Conservation (phyloP, 2,329 filamentous ascomycete species). For the Xylaria hypoxylon region DNA sequence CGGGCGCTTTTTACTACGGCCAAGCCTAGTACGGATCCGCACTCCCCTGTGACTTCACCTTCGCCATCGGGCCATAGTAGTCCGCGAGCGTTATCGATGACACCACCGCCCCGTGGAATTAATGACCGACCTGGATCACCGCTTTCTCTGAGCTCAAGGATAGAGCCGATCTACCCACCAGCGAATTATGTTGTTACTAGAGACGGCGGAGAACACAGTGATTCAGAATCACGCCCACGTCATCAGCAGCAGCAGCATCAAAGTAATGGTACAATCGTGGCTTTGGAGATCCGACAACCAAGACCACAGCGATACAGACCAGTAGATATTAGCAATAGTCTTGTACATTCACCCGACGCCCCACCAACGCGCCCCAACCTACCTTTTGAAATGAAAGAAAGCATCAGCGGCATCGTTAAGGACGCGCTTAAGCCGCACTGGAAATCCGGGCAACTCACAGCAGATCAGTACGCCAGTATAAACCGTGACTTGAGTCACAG, state of each 20-base stretch:
- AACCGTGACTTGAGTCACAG: constrained; percentile 90
- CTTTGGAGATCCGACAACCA: constrained; percentile 64
- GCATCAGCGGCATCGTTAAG: constrained; percentile 89
- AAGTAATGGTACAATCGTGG: constrained; percentile 48
- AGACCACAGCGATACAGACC: constrained; percentile 61
- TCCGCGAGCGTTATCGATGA: constrained; percentile 73
- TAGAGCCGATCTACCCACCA: constrained; percentile 79
- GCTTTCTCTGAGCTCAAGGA: constrained; percentile 74
- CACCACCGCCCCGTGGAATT: constrained; percentile 74
- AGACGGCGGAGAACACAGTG: constrained; percentile 59
- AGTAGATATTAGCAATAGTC: constrained; percentile 53
- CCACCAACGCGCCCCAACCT: constrained; percentile 76
- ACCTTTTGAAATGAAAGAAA: constrained; percentile 86
- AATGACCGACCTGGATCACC: constrained; percentile 73
- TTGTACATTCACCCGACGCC: constrained; percentile 67
- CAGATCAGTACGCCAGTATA: constrained; percentile 91
- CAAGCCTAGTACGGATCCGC: constrained; percentile 53
- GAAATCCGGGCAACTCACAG: constrained; percentile 80
- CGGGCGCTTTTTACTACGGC: constrained; percentile 55
- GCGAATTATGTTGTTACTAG: constrained; percentile 76
- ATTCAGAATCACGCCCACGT: constrained; percentile 57
- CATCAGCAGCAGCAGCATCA: constrained; percentile 44
- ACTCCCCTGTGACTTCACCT: constrained; percentile 76
- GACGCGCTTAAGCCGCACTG: constrained; percentile 85
- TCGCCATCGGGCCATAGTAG: constrained; percentile 73